Percentiles rank a stretch among this genome's conserved stretches.
phyloP scores from a whole-genome alignment of 192 early-diverging fungal genomes.

The Linnemannia exigua region DNA sequence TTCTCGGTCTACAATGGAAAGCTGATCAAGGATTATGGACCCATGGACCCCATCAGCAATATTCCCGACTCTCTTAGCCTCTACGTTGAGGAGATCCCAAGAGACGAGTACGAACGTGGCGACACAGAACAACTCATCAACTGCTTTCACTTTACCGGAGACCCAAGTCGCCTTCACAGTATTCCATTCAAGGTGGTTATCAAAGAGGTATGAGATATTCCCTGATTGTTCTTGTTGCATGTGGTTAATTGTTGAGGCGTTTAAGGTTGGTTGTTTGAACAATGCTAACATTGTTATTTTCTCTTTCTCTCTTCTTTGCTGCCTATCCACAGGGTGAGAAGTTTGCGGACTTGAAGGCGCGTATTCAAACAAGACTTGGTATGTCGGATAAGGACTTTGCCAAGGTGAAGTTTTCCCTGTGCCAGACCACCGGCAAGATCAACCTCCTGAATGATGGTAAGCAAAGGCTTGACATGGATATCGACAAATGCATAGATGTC shows the following conservation, averaged over 20 bases:
- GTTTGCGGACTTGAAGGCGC: conserved; percentile 76
- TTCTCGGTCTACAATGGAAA: conserved; percentile 69
- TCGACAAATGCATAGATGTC: background rate
- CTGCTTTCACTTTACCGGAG: conserved; percentile 85
- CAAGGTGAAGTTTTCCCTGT: conserved; percentile 68
- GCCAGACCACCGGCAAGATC: conserved; percentile 11
- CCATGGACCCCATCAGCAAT: conserved; percentile 60
- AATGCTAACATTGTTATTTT: background rate
- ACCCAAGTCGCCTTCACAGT: conserved; percentile 77
- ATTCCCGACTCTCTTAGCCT: conserved; percentile 64
- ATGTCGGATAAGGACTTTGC: conserved; percentile 89
- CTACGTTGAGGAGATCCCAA: conserved; percentile 71
- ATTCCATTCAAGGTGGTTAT: conserved; percentile 88
- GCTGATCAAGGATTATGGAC: conserved; percentile 61
- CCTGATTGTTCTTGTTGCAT: background rate
- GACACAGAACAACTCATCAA: conserved; percentile 64
- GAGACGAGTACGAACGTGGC: conserved; percentile 59
- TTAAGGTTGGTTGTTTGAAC: background rate
- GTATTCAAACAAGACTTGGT: conserved; percentile 79
- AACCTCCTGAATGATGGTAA: conserved; percentile 45
- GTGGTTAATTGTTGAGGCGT: too few species aligned
- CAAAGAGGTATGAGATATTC: conserved; percentile 43
- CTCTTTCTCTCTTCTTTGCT: background rate
- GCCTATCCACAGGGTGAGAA: conserved; percentile 68
- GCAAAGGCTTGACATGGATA: background rate